These are phyloP conservation scores for Venturia oleaginea DNA, from an alignment of 2,329 filamentous ascomycete species.

Conservation along the genomic window DNA sequence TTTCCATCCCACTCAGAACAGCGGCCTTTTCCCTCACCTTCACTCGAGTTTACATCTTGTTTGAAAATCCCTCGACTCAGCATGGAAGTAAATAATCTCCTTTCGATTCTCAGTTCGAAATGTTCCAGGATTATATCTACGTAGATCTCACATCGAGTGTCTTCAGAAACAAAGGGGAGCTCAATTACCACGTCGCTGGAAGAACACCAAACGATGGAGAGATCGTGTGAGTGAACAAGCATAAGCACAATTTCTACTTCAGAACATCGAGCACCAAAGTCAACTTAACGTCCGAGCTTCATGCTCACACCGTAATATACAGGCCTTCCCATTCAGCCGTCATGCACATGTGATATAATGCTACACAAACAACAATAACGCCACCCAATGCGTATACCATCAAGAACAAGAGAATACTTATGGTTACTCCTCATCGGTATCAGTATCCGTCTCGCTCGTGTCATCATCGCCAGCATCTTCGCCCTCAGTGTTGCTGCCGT, in stretches of 20 bases:
- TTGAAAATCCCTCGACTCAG: too few species aligned
- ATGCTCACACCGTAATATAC: background rate
- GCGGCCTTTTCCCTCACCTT: too few species aligned
- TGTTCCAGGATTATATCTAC: too few species aligned
- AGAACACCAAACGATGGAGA: background rate
- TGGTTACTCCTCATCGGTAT: constrained; percentile 30
- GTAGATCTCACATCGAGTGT: too few species aligned
- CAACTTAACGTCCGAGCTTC: background rate
- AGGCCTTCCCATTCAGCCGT: background rate
- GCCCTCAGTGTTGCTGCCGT: constrained; percentile 56
- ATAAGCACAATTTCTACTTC: background rate
- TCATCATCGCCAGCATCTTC: constrained; percentile 41
- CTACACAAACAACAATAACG: background rate
- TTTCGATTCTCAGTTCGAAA: too few species aligned
- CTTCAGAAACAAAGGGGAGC: too few species aligned
- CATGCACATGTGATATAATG: constrained; percentile 3
- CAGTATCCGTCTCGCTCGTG: constrained; percentile 42
- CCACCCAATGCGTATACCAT: background rate
- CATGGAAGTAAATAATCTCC: too few species aligned
- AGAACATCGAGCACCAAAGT: background rate
- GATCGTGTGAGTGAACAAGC: background rate
- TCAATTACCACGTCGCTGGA: too few species aligned
- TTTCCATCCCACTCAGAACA: too few species aligned
- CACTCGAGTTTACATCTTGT: too few species aligned
- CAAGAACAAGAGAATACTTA: background rate